Percentiles rank a stretch among this genome's conserved stretches.
phyloP scores from a whole-genome alignment of 768 basidiomycete species.

The Gloeostereum incarnatum region DNA sequence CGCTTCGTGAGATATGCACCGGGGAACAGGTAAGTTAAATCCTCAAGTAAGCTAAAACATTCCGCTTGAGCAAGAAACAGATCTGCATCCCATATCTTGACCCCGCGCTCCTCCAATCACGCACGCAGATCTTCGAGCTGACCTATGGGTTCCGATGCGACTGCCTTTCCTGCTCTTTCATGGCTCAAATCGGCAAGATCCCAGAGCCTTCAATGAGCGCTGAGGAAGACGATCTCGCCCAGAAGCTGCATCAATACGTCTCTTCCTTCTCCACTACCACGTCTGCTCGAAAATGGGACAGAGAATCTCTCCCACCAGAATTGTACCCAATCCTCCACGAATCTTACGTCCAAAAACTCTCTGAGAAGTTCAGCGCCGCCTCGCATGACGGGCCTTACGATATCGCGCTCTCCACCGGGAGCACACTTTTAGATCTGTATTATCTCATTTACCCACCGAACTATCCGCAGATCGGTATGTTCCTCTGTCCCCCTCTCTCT shows the following conservation, averaged over 20 bases:
- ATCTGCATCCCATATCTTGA: slow-evolving; percentile 72
- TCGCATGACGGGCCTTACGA: slow-evolving; percentile 58
- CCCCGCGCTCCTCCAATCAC: slow-evolving; percentile 57
- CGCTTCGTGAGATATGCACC: slow-evolving; percentile 42
- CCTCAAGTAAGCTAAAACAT: too few species aligned
- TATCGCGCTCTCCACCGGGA: slow-evolving; percentile 42
- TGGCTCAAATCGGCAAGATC: slow-evolving; percentile 27
- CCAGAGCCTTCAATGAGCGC: slow-evolving; percentile 26
- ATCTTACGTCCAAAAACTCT: slow-evolving; percentile 44
- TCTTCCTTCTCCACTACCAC: slow-evolving; percentile 17
- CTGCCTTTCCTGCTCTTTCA: slow-evolving; percentile 46
- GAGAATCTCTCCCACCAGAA: slow-evolving; percentile 28
- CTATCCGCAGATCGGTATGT: slow-evolving; percentile 76
- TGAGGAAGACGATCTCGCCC: slow-evolving; percentile 18
- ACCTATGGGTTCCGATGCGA: slow-evolving; percentile 64
- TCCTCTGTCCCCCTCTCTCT: background rate
- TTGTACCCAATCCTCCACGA: slow-evolving; percentile 43
- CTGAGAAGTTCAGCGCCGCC: slow-evolving; percentile 56
- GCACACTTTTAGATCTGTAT: slow-evolving; percentile 57
- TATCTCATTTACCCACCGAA: slow-evolving; percentile 61
- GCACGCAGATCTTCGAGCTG: slow-evolving; percentile 45
- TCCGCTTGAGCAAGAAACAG: slow-evolving; percentile 22
- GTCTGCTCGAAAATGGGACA: slow-evolving; percentile 20
- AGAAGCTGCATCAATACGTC: slow-evolving; percentile 26
- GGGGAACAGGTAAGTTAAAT: slow-evolving; percentile 60